Evolutionary conservation across 495 filamentous ascomycete species (phyloP), one percentile per base, ranked within the genome.

Genomic region (Rhizodiscina lignyota): DNA sequence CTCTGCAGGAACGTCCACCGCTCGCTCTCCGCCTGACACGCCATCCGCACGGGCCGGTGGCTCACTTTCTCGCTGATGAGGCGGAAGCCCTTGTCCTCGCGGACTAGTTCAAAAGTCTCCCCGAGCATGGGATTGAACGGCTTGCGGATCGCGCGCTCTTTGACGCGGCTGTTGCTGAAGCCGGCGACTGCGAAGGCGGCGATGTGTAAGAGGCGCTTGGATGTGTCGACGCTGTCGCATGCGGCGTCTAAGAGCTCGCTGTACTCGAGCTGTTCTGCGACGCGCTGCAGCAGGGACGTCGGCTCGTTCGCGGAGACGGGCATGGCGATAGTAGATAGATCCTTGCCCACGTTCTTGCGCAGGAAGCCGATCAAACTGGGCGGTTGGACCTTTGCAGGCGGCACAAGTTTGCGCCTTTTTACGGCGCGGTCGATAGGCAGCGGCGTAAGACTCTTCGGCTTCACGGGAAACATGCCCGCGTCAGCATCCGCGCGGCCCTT

Each of bases 61-160:
- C 68, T 77, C 32, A 97, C 79, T 48, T 97, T 97, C 48, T 97
- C 89, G 5, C 84, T 77, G 5, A 97, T 54, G 48, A 96, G 76
- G 29, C 89, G 78, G 58, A 87, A 92, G 2, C 83, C 83, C 28
- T 73, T 72, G 21, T 93, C 87, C 51, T 86, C 80, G 33, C 87
- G 75, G 27, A 97, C 72, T 5, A 96, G 69, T 54, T 97, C 89
- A 49, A 69, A 97, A 0, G 91, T 96, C 54, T 97, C 89, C 38
- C 91, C 91, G 0, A 97, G 71, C 63, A 97, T 83, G 23, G 89
- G 91, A 50, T 94, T 97, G 64, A 96, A 97, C 0, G 89, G 89
- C 58, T 97, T 97, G 44, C 89, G 80, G 46, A 94, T 83, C 16
- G 91, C 77, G 10, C 89, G 78, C 48, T 96, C 89, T 44, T 81